Percentiles rank a stretch among this genome's conserved stretches.
Conservation (phyloP, 1,284 basidiomycete genomes). For the Schizophyllum commune region DNA sequence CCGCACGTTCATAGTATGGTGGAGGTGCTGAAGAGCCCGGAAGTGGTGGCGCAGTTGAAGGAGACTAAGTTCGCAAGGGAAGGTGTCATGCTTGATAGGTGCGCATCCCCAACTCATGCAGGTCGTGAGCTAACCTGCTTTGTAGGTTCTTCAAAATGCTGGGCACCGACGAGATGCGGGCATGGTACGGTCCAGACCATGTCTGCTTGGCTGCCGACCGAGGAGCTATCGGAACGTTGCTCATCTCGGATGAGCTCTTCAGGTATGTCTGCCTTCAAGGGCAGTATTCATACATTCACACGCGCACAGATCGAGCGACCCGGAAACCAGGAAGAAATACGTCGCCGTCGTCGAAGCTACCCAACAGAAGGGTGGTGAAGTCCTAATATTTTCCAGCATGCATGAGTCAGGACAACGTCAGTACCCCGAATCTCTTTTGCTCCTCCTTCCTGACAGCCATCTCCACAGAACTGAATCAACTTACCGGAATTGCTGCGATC, state of each 20-base stretch:
- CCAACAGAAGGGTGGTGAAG: conserved; percentile 84
- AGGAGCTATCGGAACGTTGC: conserved; percentile 88
- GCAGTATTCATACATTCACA: background rate
- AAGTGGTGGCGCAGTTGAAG: conserved; percentile 78
- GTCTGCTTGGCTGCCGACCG: conserved; percentile 87
- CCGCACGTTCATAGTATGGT: conserved; percentile 94
- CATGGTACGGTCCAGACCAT: conserved; percentile 98
- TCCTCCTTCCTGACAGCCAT: conserved; percentile 4
- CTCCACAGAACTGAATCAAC: conserved; percentile 78
- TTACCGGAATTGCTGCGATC: conserved; percentile 94
- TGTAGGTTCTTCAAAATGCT: conserved; percentile 95
- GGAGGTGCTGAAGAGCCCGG: conserved; percentile 91
- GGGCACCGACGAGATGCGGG: conserved; percentile 87
- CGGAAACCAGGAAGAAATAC: conserved; percentile 73
- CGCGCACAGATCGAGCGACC: conserved; percentile 59
- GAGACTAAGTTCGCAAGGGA: conserved; percentile 98
- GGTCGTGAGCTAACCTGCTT: no score
- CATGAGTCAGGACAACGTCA: conserved; percentile 95
- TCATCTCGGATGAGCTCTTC: conserved; percentile 95
- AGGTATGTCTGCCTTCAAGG: conserved; percentile 38
- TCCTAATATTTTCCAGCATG: conserved; percentile 97
- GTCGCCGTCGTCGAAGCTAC: conserved; percentile 89
- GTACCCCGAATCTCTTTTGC: conserved; percentile 20
- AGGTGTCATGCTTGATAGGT: conserved; percentile 88
- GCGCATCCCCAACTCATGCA: conserved; percentile 13